phyloP scores from a whole-genome alignment of 768 basidiomycete genomes.

The Boletellus ananiceps region DNA sequence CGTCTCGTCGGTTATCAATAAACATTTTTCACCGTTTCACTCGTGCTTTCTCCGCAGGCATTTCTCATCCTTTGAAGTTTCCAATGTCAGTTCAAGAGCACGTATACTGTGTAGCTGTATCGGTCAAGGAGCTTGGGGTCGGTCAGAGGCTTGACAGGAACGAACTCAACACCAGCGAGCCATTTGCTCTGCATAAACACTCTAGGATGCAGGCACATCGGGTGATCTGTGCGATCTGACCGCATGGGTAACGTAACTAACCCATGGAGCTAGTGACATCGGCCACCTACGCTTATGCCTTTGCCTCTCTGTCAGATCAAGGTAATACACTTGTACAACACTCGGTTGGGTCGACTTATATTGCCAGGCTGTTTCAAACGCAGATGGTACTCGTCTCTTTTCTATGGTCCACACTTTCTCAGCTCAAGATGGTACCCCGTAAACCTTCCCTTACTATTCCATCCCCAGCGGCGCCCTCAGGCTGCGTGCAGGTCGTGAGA shows the following conservation, averaged over 20 bases:
- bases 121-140: too few species aligned
- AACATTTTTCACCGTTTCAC: background rate
- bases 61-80: background rate
- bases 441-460: conserved; percentile 20
- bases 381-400: background rate
- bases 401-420: background rate
- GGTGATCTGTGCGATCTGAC: background rate
- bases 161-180: too few species aligned
- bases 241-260: conserved; percentile 13
- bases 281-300: conserved; percentile 6
- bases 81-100: background rate
- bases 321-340: conserved; percentile 23
- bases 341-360: conserved; percentile 15
- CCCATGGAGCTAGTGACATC: conserved; percentile 1
- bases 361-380: background rate
- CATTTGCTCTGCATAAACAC: background rate
- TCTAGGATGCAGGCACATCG: background rate
- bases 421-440: conserved; percentile 15
- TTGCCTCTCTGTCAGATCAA: conserved; percentile 16
- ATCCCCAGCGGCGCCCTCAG: conserved; percentile 24
- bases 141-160: too few species aligned
- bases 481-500: conserved; percentile 31
- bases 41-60: background rate
- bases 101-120: too few species aligned
- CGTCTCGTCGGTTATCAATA: background rate